Base-by-base conservation (phyloP, 2,329 filamentous ascomycete genomes). In the Metarhizium sp. region DNA sequence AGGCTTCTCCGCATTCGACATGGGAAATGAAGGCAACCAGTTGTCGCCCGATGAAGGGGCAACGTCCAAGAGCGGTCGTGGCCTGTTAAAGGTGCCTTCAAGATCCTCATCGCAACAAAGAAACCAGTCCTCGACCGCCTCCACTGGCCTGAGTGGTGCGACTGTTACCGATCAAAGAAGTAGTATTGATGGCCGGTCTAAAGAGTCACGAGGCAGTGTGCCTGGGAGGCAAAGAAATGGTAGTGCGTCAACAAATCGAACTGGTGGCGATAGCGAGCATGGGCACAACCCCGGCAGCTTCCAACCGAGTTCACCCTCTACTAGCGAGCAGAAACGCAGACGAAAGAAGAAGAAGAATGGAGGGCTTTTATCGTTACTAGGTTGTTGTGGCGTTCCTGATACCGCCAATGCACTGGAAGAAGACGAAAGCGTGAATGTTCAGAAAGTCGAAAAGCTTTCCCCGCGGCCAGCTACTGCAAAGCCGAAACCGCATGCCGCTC, bases 311-410 rank as follows among this genome's bases (percentile, higher is more conserved):
- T 80, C 79, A 38, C 78, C 79, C 34, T 73, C 69, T 8, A 72
- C 73, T 52, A 75, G 74, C 53, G 69, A 73, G 40, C 71, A 75
- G 56, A 78, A 77, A 64, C 82, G 81, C 55, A 77, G 75, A 25
- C 25, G 25, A 25, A 25, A 25, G 64, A 82, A 81, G 70, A 80
- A 79, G 67, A 77, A 75, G 65, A 75, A 72, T 53, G 75, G 77
- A 57, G 78, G 79, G n/a, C 68, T 84, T 49, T 68, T 84, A 40
- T 74, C 80, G 29, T 78, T 89, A 54, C 75, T 90, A 57, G 82
- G 79, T 58, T 90, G 86, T 72, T 89, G 86, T 67, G 78, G 76
- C 55, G 77, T 82, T 45, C 82, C 84, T 51, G 84, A 86, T 59
- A 77, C 80, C 59, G 77, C 78, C 16, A 79, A 81, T 59, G 66